A percentile compares a stretch with the other conserved stretches of the same genome.
phyloP scores from a whole-genome alignment of 1,139 yeast genomes.

The Blastobotrys raffinosifermentans region DNA sequence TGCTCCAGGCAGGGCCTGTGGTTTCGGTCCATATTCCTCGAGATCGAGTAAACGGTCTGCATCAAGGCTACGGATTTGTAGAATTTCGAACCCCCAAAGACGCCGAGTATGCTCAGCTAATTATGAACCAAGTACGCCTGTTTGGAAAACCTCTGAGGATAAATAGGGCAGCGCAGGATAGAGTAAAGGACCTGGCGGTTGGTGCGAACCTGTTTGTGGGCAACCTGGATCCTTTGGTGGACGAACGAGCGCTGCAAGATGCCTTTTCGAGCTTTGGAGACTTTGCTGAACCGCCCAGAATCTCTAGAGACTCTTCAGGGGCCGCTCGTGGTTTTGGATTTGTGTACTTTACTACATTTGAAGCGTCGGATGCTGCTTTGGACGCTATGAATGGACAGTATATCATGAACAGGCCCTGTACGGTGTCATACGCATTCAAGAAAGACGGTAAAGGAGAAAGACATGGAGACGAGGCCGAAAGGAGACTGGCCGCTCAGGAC shows the following conservation, averaged over 20 bases:
- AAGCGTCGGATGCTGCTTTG: conserved; percentile 67
- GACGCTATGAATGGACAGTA: conserved; percentile 62
- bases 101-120: conserved; percentile 61
- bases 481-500: conserved; percentile 68
- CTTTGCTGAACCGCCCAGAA: conserved; percentile 46
- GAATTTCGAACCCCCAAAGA: conserved; percentile 60
- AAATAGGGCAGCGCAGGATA: conserved; percentile 42
- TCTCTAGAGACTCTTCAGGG: conserved; percentile 50
- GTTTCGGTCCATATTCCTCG: conserved; percentile 66
- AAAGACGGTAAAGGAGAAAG: conserved; percentile 50
- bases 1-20: conserved; percentile 82
- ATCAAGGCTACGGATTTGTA: conserved; percentile 87
- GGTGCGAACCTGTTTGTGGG: conserved; percentile 77
- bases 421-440: conserved; percentile 68
- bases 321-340: conserved; percentile 62
- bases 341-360: conserved; percentile 55
- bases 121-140: conserved; percentile 58
- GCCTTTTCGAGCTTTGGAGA: conserved; percentile 71
- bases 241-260: conserved; percentile 49
- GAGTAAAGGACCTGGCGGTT: conserved; percentile 41
- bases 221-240: conserved; percentile 64
- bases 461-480: conserved; percentile 79
- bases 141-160: conserved; percentile 62
- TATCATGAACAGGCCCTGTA: conserved; percentile 59
- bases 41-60: conserved; percentile 63